These are phyloP conservation scores for Verticillium albo-atrum DNA, from an alignment of 2,329 filamentous ascomycete genomes.

Conservation along the genomic window DNA sequence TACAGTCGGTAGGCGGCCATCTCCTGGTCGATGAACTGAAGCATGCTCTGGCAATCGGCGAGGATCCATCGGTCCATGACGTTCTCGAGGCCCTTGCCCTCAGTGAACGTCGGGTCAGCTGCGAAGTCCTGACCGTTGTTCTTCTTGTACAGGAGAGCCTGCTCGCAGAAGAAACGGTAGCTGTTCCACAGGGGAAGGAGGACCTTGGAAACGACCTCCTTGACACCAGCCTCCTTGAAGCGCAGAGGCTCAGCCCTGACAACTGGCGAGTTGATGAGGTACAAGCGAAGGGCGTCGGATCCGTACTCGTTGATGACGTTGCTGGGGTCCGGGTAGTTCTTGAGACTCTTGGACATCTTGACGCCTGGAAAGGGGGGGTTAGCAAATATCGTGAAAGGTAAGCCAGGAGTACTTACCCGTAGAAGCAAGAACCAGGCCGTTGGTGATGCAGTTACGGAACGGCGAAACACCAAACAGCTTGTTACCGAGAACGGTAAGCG, in stretches of 20 bases:
- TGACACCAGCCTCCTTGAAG: constrained; percentile 89
- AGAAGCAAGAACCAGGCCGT: constrained; percentile 88
- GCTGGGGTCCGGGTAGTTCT: constrained; percentile 89
- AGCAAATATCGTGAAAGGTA: background rate
- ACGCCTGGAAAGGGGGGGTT: background rate
- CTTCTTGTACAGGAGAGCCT: constrained; percentile 84
- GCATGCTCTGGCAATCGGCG: constrained; percentile 83
- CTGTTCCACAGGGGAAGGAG: constrained; percentile 92
- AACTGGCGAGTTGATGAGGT: constrained; percentile 94
- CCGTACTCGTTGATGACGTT: constrained; percentile 84
- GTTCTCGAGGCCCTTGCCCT: constrained; percentile 64
- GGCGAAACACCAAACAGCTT: constrained; percentile 81
- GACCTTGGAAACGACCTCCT: constrained; percentile 91
- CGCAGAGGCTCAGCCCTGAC: constrained; percentile 85
- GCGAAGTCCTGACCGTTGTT: constrained; percentile 69
- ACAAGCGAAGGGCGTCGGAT: constrained; percentile 88
- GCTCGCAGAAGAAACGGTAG: constrained; percentile 93
- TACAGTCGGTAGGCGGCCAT: constrained; percentile 85
- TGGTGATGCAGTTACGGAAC: constrained; percentile 95
- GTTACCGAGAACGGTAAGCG: constrained; percentile 79
- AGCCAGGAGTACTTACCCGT: constrained; percentile 65
- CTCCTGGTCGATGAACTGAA: constrained; percentile 89
- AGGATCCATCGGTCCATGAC: constrained; percentile 97
- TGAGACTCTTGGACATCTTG: constrained; percentile 96
- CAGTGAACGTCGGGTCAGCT: constrained; percentile 72